These are phyloP conservation scores for Zymoseptoria tritici DNA, from an alignment of 2,329 filamentous ascomycete species.

Conservation along the genomic window DNA sequence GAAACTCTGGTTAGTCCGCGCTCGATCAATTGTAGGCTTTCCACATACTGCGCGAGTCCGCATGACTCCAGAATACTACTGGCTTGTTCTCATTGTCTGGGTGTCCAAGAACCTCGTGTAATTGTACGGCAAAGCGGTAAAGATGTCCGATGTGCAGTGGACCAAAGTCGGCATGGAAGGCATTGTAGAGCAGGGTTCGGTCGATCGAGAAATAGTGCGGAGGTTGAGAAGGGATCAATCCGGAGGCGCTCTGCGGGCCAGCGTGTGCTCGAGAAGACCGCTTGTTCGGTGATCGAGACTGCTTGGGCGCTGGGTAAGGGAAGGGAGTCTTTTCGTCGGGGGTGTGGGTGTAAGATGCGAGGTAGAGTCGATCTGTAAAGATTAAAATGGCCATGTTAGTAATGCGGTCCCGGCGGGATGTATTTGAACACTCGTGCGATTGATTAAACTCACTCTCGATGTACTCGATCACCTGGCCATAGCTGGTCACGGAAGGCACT, in stretches of 20 bases:
- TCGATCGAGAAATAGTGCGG: constrained; percentile 96
- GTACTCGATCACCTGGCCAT: constrained; percentile 91
- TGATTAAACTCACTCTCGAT: constrained; percentile 64
- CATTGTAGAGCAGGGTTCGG: constrained; percentile 78
- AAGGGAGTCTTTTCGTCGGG: constrained; percentile 79
- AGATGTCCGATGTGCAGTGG: constrained; percentile 95
- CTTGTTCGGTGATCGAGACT: constrained; percentile 65
- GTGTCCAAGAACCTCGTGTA: constrained; percentile 89
- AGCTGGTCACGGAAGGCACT: constrained; percentile 43
- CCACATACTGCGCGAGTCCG: constrained; percentile 77
- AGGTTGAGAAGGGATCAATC: constrained; percentile 37
- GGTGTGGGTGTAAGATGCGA: constrained; percentile 80
- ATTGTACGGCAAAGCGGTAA: constrained; percentile 90
- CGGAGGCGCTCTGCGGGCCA: constrained; percentile 44
- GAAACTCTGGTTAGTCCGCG: constrained; percentile 14
- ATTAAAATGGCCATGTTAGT: constrained; percentile 23
- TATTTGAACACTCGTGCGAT: not conserved
- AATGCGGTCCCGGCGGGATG: constrained; percentile 16
- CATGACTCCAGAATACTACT: constrained; percentile 92
- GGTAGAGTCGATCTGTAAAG: constrained; percentile 77
- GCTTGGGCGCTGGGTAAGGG: constrained; percentile 58
- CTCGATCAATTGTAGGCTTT: not conserved
- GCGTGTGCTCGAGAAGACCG: constrained; percentile 59
- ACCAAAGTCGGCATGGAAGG: constrained; percentile 97
- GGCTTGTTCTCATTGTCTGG: constrained; percentile 83